phyloP scores from a whole-genome alignment of 805 yeast species.

The Trichomonascus vanleenenianus region DNA sequence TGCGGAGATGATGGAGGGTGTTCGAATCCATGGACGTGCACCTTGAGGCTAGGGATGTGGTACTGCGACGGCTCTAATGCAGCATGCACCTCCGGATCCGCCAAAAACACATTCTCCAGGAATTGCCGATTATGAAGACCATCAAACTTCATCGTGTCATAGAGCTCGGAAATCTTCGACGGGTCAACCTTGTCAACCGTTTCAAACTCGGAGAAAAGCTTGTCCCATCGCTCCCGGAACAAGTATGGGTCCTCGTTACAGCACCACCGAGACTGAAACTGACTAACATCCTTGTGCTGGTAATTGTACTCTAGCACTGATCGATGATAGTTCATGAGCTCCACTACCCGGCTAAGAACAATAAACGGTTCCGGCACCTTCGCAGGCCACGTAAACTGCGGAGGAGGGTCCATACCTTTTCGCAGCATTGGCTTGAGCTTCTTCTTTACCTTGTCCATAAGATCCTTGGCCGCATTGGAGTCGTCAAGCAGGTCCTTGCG shows the following conservation, averaged over 20 bases:
- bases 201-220: slow-evolving; percentile 83
- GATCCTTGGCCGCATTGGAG: slow-evolving; percentile 94
- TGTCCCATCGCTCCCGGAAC: slow-evolving; percentile 96
- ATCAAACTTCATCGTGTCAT: slow-evolving; percentile 98
- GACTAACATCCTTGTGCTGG: slow-evolving; percentile 52
- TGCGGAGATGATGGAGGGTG: neutral
- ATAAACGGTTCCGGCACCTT: slow-evolving; percentile 96
- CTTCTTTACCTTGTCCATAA: slow-evolving; percentile 97
- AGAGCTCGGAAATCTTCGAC: slow-evolving; percentile 88
- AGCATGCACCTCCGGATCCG: slow-evolving; percentile 35
- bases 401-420: slow-evolving; percentile 95
- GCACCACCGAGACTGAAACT: slow-evolving; percentile 83
- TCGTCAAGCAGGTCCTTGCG: slow-evolving; percentile 91
- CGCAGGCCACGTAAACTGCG: slow-evolving; percentile 98
- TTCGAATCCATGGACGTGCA: too few relatives aligned
- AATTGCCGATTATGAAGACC: slow-evolving; percentile 92
- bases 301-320: slow-evolving; percentile 78
- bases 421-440: slow-evolving; percentile 88
- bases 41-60: slow-evolving; percentile 15
- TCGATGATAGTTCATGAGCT: slow-evolving; percentile 86
- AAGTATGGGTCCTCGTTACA: slow-evolving; percentile 90
- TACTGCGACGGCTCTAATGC: slow-evolving; percentile 18
- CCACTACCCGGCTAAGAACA: slow-evolving; percentile 90
- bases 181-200: slow-evolving; percentile 96
- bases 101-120: slow-evolving; percentile 72